Percentiles rank a stretch among this genome's conserved stretches.
These are phyloP conservation scores for Hypomontagnella submonticulosa DNA, from an alignment of 495 filamentous ascomycete genomes.

Conservation along the genomic window DNA sequence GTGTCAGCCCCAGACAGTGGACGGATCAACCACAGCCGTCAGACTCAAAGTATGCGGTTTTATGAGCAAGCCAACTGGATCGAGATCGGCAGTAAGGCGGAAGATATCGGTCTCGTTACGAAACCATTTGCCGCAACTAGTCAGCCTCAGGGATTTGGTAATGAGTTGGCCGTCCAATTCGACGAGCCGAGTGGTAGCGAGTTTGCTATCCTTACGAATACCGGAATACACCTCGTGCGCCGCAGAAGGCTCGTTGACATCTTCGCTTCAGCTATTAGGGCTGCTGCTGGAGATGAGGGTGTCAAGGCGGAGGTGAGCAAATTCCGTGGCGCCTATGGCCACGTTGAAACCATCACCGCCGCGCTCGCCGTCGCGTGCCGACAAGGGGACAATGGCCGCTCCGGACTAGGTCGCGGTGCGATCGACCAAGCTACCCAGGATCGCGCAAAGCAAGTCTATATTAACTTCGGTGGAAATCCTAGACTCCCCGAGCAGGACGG, in stretches of 20 bases:
- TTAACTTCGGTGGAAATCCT: conserved; percentile 88
- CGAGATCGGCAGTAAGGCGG: conserved; percentile 71
- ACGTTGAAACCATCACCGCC: conserved; percentile 85
- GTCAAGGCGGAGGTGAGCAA: conserved; percentile 80
- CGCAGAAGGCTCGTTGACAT: conserved; percentile 90
- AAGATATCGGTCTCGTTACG: conserved; percentile 81
- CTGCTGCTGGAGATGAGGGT: conserved; percentile 79
- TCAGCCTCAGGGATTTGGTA: conserved; percentile 87
- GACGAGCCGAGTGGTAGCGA: conserved; percentile 79
- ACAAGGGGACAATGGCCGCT: conserved; percentile 79
- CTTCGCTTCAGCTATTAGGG: conserved; percentile 81
- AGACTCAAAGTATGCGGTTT: conserved; percentile 61
- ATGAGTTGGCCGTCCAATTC: conserved; percentile 94
- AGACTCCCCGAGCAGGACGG: conserved; percentile 80
- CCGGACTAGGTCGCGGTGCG: conserved; percentile 70
- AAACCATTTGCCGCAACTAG: conserved; percentile 71
- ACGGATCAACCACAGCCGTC: conserved; percentile 69
- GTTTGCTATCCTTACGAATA: conserved; percentile 90
- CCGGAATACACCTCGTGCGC: conserved; percentile 84
- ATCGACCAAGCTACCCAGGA: conserved; percentile 86
- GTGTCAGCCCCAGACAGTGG: conserved; percentile 88
- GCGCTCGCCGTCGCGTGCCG: conserved; percentile 97
- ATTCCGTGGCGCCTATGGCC: conserved; percentile 85
- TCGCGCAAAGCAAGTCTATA: conserved; percentile 84
- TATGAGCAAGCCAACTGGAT: conserved; percentile 83